phyloP scores from a whole-genome alignment of 371 early-diverging fungal species.

The Saksenaea oblongispora region DNA sequence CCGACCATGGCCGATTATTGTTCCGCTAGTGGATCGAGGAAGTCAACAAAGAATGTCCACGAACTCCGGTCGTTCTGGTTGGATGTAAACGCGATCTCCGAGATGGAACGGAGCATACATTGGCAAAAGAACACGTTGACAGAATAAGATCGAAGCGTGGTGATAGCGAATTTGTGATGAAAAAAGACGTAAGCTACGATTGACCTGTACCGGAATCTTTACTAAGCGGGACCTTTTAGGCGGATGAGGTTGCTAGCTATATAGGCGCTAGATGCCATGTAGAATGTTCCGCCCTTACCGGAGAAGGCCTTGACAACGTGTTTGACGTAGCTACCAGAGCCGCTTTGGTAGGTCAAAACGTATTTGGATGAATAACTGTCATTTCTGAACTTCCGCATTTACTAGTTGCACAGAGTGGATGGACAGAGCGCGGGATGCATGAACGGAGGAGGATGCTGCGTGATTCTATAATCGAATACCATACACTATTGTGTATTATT shows the following conservation, averaged over 20 bases:
- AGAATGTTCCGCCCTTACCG: slow-evolving; percentile 33
- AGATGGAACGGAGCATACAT: slow-evolving; percentile 22
- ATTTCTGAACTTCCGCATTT: background rate
- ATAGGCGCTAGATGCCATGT: slow-evolving; percentile 30
- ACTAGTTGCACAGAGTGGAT: background rate
- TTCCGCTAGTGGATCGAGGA: slow-evolving; percentile 46
- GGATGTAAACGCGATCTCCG: slow-evolving; percentile 52
- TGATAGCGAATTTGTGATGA: slow-evolving; percentile 2
- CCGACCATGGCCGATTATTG: slow-evolving; percentile 29
- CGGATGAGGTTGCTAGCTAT: slow-evolving; percentile 18
- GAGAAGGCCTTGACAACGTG: slow-evolving; percentile 30
- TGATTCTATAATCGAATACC: background rate
- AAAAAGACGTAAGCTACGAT: slow-evolving; percentile 5
- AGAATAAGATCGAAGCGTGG: slow-evolving; percentile 6
- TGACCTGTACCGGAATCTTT: background rate
- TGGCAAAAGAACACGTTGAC: slow-evolving; percentile 6
- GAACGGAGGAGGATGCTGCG: background rate
- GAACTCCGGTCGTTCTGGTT: slow-evolving; percentile 41
- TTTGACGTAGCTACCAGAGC: slow-evolving; percentile 24
- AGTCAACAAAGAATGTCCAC: slow-evolving; percentile 33
- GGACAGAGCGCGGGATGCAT: no score
- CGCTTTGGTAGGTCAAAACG: slow-evolving; percentile 4
- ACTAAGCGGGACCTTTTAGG: slow-evolving; percentile 11
- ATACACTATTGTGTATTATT: background rate
- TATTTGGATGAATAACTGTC: background rate